Evolutionary conservation across 2,329 filamentous ascomycete species (phyloP), one percentile per base, ranked within the genome.

Genomic region (Akanthomyces muscarius): DNA sequence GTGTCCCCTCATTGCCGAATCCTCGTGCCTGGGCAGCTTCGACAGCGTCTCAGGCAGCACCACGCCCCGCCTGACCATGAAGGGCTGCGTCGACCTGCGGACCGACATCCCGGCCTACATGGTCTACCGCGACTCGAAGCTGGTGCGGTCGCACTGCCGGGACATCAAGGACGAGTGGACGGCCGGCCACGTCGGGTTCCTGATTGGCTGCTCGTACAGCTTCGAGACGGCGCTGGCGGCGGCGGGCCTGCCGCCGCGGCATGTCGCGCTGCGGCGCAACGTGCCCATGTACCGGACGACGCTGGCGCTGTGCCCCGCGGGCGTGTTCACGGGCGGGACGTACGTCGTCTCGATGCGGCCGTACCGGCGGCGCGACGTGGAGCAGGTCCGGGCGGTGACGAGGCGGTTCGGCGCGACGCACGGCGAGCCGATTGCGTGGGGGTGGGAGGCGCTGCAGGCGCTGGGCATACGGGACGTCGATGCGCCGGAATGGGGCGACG

Each of bases 301-400:
- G 4, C 73, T 87, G 3, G 81, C 83, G 0, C 74, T 89, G 0
- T 79, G 78, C 42, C 81, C 86, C 0, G 79, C 86, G 0, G 86
- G 86, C 0, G 78, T 85, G 11, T 89, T 89, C 69, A 79, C 76
- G 0, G 76, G 74, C 0, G 76, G 75, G 0, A 83, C 79, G 0
- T 85, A 81, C 64, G 83, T 89, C 4, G 86, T 89, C 0, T 87
- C 83, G 0, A 89, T 89, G 86, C 76, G 86, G 47, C 79, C 83
- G 2, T 89, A 88, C 70, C 75, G 69, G 28, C 68, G 65, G 0
- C 68, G 74, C 3, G 80, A 86, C 7, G 70, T 89, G 4, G 78
- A 82, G 28, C 70, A 61, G 16, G 83, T 89, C 1, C 75, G 86
- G 14, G 73, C 76, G 4, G 79, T 88, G 36, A 88, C 86, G 0